phyloP scores from a whole-genome alignment of 2,329 filamentous ascomycete species.

The Juglanconis oblonga region DNA sequence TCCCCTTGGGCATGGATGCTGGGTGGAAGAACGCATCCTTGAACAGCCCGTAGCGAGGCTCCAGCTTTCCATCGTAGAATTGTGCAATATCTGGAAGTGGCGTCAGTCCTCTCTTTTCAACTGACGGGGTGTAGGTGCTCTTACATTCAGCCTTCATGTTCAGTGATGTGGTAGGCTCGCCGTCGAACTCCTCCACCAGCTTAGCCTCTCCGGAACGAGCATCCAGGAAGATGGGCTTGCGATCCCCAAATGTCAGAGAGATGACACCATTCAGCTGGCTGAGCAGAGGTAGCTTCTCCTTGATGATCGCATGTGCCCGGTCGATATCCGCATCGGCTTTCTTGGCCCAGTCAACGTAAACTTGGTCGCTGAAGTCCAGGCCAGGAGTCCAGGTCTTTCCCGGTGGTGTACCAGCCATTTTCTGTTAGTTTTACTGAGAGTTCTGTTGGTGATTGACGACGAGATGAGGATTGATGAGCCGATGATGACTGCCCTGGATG shows the following conservation, averaged over 20 bases:
- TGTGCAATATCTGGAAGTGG: slow-evolving; percentile 18
- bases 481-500: too few species aligned
- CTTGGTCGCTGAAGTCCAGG: slow-evolving; percentile 22
- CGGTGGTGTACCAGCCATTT: slow-evolving; percentile 23
- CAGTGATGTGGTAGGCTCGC: slow-evolving; percentile 23
- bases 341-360: slow-evolving; percentile 18
- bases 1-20: slow-evolving; percentile 22
- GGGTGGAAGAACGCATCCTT: slow-evolving; percentile 26
- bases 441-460: background rate
- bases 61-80: slow-evolving; percentile 25
- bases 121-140: background rate
- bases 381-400: slow-evolving; percentile 22
- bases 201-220: slow-evolving; percentile 21
- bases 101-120: background rate
- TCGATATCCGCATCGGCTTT: slow-evolving; percentile 18
- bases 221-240: slow-evolving; percentile 24
- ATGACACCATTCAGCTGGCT: slow-evolving; percentile 22
- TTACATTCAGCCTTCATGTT: slow-evolving; percentile 24
- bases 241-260: slow-evolving; percentile 19
- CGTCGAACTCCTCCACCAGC: slow-evolving; percentile 18
- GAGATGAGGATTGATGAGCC: background rate
- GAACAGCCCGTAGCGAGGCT: slow-evolving; percentile 27
- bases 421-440: background rate
- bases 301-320: slow-evolving; percentile 21
- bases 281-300: slow-evolving; percentile 23